Evolutionary conservation across 78 protist species (phyloP), one percentile per base, ranked within the genome.

Genomic region (Salpingoeca rosetta): DNA sequence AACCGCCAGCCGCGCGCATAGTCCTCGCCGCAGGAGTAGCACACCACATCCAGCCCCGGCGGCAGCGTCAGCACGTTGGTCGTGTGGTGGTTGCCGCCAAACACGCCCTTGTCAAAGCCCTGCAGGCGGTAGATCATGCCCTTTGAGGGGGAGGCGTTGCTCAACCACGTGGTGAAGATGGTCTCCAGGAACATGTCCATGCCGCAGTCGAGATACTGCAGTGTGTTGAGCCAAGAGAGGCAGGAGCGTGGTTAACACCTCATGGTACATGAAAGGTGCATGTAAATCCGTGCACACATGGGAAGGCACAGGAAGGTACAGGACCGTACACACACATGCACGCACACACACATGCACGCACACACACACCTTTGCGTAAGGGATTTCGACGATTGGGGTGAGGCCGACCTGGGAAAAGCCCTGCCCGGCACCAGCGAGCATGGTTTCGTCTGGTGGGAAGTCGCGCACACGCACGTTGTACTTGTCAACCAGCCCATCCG

Each of bases 21-120:
- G 87, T 90, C 93, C n/a, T 81, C 78, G n/a, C 93, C 93, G 84
- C 87, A 87, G 78, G 76, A 42, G 81, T 84, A 86, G 86, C 90
- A 87, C 31, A 90, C 90, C 31, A 86, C 92, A 56, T 87, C 90
- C 74, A 86, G 35, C 22, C 92, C 93, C 12, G 92, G 92, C 38
- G 90, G 90, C 37, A 90, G 85, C 51, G 44, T 42, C 38, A 90
- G 87, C 40, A 28, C 12, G 90, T 90, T 90, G 90, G 86, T 90
- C n/a, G 92, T 90, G 84, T 90, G 92, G 90, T 81, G 86, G 87
- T 90, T 90, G 81, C 92, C 92, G 22, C 92, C 92, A 42, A 90
- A 90, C 44, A 85, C 82, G 28, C 92, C 92, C 12, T 45, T 22
- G 81, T 44, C 92, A 77, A 90, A 90, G 40, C 93, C 93, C 83